Evolutionary conservation across 1,139 yeast species (phyloP).

Genomic region (Sugiyamaella japonica): DNA sequence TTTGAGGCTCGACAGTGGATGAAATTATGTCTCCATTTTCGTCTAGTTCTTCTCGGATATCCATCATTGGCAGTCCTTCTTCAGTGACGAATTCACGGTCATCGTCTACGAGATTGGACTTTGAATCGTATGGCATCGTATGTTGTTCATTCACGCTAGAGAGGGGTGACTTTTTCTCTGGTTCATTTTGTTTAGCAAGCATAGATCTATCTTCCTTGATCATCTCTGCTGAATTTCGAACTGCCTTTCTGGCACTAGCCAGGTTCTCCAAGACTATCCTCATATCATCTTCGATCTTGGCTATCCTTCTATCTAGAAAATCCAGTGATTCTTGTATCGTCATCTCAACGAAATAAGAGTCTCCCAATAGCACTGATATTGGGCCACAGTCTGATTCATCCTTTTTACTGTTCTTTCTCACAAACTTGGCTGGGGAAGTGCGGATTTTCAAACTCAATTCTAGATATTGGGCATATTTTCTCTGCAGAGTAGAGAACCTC

Average conservation of each 20-base stretch:
- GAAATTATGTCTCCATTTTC: conserved; percentile 67
- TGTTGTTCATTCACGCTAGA: background rate
- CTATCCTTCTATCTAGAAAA: conserved; percentile 47
- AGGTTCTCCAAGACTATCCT: conserved; percentile 47
- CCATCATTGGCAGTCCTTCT: conserved; percentile 66
- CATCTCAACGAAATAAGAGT: conserved; percentile 59
- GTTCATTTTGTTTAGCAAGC: too few relatives aligned
- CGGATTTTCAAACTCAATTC: conserved; percentile 6
- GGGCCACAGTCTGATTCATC: conserved; percentile 18
- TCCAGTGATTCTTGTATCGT: conserved; percentile 47
- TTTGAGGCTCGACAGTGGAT: conserved; percentile 34
- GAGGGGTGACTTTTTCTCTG: too few relatives aligned
- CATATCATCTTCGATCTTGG: conserved; percentile 44
- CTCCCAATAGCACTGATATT: conserved; percentile 55
- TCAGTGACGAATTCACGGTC: conserved; percentile 34
- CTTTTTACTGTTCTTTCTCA: background rate
- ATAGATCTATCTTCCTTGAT: too few relatives aligned
- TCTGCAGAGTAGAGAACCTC: conserved; percentile 9
- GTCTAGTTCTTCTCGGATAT: conserved; percentile 81
- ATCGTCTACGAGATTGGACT: background rate
- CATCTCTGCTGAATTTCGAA: conserved; percentile 37
- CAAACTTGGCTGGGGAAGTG: conserved; percentile 4
- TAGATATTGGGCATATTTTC: conserved; percentile 10
- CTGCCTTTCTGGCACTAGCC: conserved; percentile 47
- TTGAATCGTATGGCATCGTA: background rate